Evolutionary conservation across 2,329 filamentous ascomycete species (phyloP), one percentile per base, ranked within the genome.

Genomic region (Ascosphaera acerosa): DNA sequence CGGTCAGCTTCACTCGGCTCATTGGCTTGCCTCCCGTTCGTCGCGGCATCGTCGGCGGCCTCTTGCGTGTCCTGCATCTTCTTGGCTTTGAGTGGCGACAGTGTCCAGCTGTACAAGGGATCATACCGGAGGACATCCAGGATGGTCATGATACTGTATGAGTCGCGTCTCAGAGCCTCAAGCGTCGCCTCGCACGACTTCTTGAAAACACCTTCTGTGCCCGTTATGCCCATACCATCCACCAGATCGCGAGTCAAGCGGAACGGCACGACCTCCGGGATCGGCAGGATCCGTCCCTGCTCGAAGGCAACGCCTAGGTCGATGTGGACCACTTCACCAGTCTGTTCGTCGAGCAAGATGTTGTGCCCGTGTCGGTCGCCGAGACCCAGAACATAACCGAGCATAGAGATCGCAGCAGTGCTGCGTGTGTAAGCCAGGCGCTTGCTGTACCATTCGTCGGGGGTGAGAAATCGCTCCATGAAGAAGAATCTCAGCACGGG

Each of bases 391-490:
- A 99, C 94, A 52, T 99, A 99, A 38, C 87, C 87, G n/a, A 94
- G 87, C 81, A 99, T 97, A n/a, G 81, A 92, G 87, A 97, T 99
- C 44, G 97, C 87, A 42, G 80, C 87, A 2, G 97, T 62, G 1
- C 84, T 94, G 35, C 87, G 75, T 12, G 87, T 97, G 55, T 97
- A 99, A 49, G 84, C 81, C 6, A 91, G 64, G 4, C 89, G 69
- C 41, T 72, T 77, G 36, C 68, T 64, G 44, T 92, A 97, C 87
- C 87, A 99, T 41, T 90, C 82, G 46, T 97, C 84, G 0, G 87
- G 87, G 38, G 91, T 80, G 32, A 72, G 63, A 47, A 91, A 99
- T 36, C 76, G 69, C 49, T 99, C 87, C 59, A 92, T 80, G 49
- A 97, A 91, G 55, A 97, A 99, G 55, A 82, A 90, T 34, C 76